These are phyloP conservation scores for Nannochloris sp. DNA, from an alignment of 139 green algal genomes.

Conservation along the genomic window DNA sequence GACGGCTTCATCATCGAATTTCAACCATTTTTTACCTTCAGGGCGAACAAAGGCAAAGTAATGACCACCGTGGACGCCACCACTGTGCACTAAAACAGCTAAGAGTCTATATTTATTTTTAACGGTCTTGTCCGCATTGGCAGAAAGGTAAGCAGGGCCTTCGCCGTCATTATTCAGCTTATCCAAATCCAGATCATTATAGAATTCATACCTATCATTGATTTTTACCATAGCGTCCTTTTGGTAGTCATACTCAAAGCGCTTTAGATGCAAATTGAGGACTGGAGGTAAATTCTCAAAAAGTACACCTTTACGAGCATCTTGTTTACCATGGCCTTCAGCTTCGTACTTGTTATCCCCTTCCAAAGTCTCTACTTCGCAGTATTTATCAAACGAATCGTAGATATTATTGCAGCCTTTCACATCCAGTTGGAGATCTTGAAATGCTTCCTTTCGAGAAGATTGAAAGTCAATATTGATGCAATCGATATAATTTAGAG, in stretches of 20 bases:
- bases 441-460: slow-evolving; percentile 78
- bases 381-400: slow-evolving; percentile 75
- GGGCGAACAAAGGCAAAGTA: slow-evolving; percentile 88
- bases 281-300: slow-evolving; percentile 90
- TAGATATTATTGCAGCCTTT: slow-evolving; percentile 83
- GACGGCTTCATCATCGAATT: slow-evolving; percentile 95
- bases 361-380: slow-evolving; percentile 65
- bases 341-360: slow-evolving; percentile 94
- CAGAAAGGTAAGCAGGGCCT: slow-evolving; percentile 45
- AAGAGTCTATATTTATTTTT: slow-evolving; percentile 82
- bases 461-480: slow-evolving; percentile 90
- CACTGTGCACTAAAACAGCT: slow-evolving; percentile 92
- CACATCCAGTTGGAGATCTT: slow-evolving; percentile 91
- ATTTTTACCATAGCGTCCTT: slow-evolving; percentile 86
- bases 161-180: neutral
- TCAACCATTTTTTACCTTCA: slow-evolving; percentile 74
- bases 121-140: slow-evolving; percentile 48
- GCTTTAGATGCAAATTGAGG: slow-evolving; percentile 95
- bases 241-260: slow-evolving; percentile 95
- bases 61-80: slow-evolving; percentile 90
- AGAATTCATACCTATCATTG: slow-evolving; percentile 95
- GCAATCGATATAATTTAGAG: slow-evolving; percentile 86
- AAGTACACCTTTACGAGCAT: slow-evolving; percentile 83
- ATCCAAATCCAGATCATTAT: slow-evolving; percentile 85
- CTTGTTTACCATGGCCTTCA: slow-evolving; percentile 86